Conservation (phyloP, 129 eudicot species). For the Artemisia annua region DNA sequence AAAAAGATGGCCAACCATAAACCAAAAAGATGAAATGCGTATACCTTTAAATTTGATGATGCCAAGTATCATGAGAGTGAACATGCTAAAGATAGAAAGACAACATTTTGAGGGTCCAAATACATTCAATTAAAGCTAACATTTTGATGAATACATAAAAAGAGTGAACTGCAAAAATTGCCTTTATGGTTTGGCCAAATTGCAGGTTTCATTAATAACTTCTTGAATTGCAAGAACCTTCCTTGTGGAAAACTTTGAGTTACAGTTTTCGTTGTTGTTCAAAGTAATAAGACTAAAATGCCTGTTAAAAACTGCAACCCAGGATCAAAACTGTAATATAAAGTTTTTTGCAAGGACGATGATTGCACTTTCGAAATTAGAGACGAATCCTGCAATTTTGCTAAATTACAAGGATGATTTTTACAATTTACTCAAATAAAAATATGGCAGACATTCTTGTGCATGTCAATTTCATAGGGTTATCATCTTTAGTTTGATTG, state of each 20-base stretch:
- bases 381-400: too few relatives aligned
- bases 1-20: conserved; percentile 24
- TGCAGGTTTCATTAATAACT: too few relatives aligned
- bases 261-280: too few relatives aligned
- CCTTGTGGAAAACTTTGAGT: too few relatives aligned
- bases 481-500: conserved; percentile 30
- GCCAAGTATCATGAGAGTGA: conserved; percentile 32
- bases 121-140: not conserved
- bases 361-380: too few relatives aligned
- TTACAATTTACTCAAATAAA: not conserved
- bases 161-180: too few relatives aligned
- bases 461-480: conserved; percentile 31
- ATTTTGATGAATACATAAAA: not conserved
- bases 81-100: conserved; percentile 26
- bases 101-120: conserved; percentile 8
- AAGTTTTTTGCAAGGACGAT: too few relatives aligned
- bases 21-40: conserved; percentile 28
- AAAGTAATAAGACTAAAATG: too few relatives aligned
- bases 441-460: conserved; percentile 29
- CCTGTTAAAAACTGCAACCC: too few relatives aligned
- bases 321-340: too few relatives aligned
- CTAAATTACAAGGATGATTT: not conserved
- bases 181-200: too few relatives aligned
- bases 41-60: conserved; percentile 21
- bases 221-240: accelerated